Evolutionary conservation across 2,329 filamentous ascomycete genomes (phyloP), one percentile per base, ranked within the genome.

Genomic region (Xylariaceae sp.): DNA sequence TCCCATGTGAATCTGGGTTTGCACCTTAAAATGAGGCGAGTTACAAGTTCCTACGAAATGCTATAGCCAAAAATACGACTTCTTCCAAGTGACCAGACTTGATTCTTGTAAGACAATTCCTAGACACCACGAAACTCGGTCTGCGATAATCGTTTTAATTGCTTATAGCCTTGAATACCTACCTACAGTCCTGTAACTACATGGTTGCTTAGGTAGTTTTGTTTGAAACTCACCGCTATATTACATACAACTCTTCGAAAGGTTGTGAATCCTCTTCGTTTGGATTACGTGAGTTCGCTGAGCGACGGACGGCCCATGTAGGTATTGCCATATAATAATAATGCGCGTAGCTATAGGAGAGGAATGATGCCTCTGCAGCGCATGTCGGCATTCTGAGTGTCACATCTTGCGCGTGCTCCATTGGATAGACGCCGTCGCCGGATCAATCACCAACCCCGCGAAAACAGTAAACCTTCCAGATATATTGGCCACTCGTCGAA

Each of bases 211-310:
- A 51, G 18, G 42, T 26, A 46, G 49, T 48, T 57, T 26, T 47
- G 49, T 48, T 57, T 61, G 61, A 65, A 62, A 65, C 63, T 66
- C 63, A 66, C 64, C 64, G 64, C 64, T 47, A 57, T 15, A 50
- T 47, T 29, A 15, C 26, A 26, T 8, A 26, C 26, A 26, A 26
- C 26, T 26, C 26, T 26, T 26, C 26, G 4, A 4, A 16, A 34
- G 3, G 30, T 3, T 34, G 30, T 34, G 5, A 15, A 12, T 34
- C 9, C 13, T 34, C 9, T 5, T 5, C 9, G 8, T 34, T 34
- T 34, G 5, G 30, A 12, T 34, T 34, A 12, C 13, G 30, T 34
- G 8, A 15, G 30, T 34, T 15, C 30, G 8, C 30, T 15, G 30
- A 34, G 9, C 26, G 26, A 26, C 26, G 26, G 26, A 8, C 26